Percentiles rank a stretch among this genome's conserved stretches.
Evolutionary conservation across 176 grass and related monocot genomes (phyloP).

Genomic region (Thalia dealbata): DNA sequence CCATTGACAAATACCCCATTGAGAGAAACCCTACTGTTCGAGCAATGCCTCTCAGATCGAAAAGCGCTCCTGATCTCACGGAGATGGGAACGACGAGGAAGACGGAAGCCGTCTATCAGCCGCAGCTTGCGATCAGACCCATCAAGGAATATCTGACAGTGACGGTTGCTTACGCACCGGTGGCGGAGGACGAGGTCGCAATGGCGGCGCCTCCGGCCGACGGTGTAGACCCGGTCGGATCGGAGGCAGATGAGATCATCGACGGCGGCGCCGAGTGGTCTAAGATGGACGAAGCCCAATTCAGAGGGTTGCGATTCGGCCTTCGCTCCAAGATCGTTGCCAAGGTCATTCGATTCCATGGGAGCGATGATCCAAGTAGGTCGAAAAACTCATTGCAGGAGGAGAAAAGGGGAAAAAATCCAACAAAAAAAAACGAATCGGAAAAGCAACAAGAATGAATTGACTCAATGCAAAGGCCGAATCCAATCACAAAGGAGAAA

Average conservation of each 20-base stretch:
- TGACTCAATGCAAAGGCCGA: no score
- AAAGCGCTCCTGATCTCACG: neutral
- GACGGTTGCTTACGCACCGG: conserved; percentile 13
- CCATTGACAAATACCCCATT: conserved; percentile 42
- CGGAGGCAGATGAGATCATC: conserved; percentile 33
- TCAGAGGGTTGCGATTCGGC: neutral
- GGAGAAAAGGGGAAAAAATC: no score
- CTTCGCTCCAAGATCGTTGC: no score
- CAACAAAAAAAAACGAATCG: no score
- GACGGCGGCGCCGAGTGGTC: conserved; percentile 15
- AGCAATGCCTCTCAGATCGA: neutral
- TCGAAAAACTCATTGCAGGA: no score
- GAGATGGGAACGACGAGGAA: neutral
- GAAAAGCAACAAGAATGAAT: no score
- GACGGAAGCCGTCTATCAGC: conserved; percentile 25
- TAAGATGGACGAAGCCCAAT: conserved; percentile 52
- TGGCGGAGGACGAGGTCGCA: conserved; percentile 24
- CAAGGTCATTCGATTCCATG: neutral
- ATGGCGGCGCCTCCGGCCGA: conserved; percentile 23
- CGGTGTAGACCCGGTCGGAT: conserved; percentile 46
- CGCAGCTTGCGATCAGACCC: conserved; percentile 32
- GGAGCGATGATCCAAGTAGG: neutral
- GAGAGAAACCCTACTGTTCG: neutral
- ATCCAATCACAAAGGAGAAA: neutral
- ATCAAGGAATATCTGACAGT: conserved; percentile 38